phyloP scores from a whole-genome alignment of 2,329 filamentous ascomycete genomes.

The Talaromyces pinophilus region DNA sequence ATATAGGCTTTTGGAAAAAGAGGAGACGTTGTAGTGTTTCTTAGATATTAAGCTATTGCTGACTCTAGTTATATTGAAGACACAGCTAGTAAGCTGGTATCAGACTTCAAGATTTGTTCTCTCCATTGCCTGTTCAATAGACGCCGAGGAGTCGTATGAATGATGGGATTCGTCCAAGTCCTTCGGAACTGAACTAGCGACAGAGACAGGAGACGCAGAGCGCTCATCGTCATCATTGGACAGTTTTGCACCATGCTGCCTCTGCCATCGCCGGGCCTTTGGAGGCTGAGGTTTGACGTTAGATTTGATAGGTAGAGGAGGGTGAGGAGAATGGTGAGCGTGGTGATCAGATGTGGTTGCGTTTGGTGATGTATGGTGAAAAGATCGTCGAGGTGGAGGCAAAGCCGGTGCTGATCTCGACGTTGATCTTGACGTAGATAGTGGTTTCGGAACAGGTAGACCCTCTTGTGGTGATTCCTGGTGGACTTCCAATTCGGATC shows the following conservation, averaged over 20 bases:
- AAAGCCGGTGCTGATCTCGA: constrained; percentile 44
- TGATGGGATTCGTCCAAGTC: not conserved
- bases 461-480: constrained; percentile 15
- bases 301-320: constrained; percentile 11
- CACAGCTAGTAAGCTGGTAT: not conserved
- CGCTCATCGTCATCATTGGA: constrained; percentile 25
- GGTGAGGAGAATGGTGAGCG: not conserved
- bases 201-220: constrained; percentile 11
- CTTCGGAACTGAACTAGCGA: not conserved
- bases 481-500: constrained; percentile 26
- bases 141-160: not conserved
- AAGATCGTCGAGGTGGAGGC: constrained; percentile 44
- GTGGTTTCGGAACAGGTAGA: constrained; percentile 19
- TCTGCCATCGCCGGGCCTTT: constrained; percentile 45
- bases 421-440: constrained; percentile 33
- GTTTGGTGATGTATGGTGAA: constrained; percentile 20
- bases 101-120: constrained; percentile 1
- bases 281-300: constrained; percentile 41
- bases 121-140: constrained; percentile 8
- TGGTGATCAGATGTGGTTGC: constrained; percentile 18
- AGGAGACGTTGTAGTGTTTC: not conserved
- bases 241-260: constrained; percentile 35
- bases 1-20: not conserved
- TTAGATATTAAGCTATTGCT: not conserved
- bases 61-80: not conserved